Base-by-base conservation (phyloP, 305 asterid species). In the Striga hermonthica region DNA sequence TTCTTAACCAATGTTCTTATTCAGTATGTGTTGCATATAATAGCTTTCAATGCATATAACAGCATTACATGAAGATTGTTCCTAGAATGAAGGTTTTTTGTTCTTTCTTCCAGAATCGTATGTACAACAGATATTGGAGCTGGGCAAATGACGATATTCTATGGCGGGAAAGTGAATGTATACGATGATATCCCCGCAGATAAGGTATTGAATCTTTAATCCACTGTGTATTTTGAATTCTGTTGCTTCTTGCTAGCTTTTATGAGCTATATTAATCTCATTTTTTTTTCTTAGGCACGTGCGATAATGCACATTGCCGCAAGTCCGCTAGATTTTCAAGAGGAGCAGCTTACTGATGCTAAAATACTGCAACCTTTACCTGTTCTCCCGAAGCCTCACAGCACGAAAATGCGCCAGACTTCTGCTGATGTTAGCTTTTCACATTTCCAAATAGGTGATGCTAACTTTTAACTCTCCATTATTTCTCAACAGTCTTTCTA, bases 121-220 rank as follows among this genome's bases (percentile, higher is more conserved):
- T 78, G 57, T 60, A 31, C 68, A 47, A 57, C 80, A 36, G 74
- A 68, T 61, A 72, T 66, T 47, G 74, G 75, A 22, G 80, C 35
- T 41, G 88, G 90, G 66, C 94, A 86, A 71, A 86, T 86, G 94
- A 80, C 90, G 15, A 82, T 86, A 68, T 86, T 86, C 75, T 86
- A 86, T 66, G 71, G 83, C 13, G 94, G 94, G 57, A 72, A 79
- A 72, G 81, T 86, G 70, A 82, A 83, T 72, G 94, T 86, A 54
- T 86, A 82, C 34, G 86, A 86, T 73, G 84, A 82, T 74, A 70
- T 86, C 68, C 84, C 94, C 45, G 75, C 68, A 59, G 79, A 80
- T 48, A 86, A 83, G 94, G 94, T 86, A 75, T 66, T 59, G 53
- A 67, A 64, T n/a, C 60, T 16, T 41, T 22, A 1, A 22, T 22